Percentiles rank a stretch among this genome's conserved stretches.
Conservation (phyloP, 441 rosid genomes). For the Populus trichocarpa region DNA sequence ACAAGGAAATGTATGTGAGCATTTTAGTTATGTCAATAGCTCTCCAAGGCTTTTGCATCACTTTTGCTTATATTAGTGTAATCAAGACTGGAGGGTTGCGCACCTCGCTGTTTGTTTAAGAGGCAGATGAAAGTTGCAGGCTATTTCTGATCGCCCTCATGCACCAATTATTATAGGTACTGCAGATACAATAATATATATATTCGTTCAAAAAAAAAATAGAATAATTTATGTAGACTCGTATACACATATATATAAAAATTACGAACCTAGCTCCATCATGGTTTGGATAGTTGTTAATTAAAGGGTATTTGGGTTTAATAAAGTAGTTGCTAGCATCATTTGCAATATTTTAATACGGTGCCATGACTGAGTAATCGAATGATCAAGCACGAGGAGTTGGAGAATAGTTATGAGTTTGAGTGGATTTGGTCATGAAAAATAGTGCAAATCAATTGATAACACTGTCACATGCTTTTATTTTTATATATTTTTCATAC, state of each 20-base stretch:
- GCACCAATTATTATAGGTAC: neutral
- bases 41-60: neutral
- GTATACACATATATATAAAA: too few relatives aligned
- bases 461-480: neutral
- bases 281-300: too few relatives aligned
- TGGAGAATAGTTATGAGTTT: too few relatives aligned
- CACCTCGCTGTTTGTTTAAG: slow-evolving; percentile 1
- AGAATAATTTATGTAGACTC: too few relatives aligned
- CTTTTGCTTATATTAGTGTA: neutral
- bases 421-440: neutral
- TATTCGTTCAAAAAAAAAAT: neutral
- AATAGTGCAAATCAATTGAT: neutral
- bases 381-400: too few relatives aligned
- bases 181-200: too few relatives aligned
- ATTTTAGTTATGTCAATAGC: neutral
- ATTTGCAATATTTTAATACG: too few relatives aligned
- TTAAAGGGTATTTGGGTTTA: too few relatives aligned
- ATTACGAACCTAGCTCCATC: too few relatives aligned
- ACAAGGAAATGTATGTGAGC: neutral
- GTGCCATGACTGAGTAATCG: too few relatives aligned
- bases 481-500: too few relatives aligned
- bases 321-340: too few relatives aligned
- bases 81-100: neutral
- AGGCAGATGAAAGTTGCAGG: neutral
- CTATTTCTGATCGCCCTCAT: neutral